Conservation (phyloP, 2,329 filamentous ascomycete genomes). For the Botryotinia calthae region DNA sequence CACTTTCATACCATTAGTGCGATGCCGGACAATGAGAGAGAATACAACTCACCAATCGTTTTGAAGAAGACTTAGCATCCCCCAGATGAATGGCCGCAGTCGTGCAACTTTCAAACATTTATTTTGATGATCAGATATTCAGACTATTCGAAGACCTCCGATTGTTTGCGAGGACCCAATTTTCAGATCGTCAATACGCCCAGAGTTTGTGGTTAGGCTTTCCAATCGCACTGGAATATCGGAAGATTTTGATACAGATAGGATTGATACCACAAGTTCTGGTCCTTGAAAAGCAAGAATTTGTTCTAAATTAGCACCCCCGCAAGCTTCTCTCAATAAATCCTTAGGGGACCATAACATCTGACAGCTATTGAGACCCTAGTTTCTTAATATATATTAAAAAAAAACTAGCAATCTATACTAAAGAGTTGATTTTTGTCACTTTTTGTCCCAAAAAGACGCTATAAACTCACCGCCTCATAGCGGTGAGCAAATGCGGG, state of each 20-base stretch:
- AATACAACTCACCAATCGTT: neutral
- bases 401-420: too few species aligned
- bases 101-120: neutral
- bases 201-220: neutral
- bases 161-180: neutral
- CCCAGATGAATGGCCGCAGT: neutral
- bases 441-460: too few species aligned
- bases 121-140: neutral
- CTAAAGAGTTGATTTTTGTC: too few species aligned
- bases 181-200: conserved; percentile 2
- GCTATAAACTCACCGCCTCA: neutral
- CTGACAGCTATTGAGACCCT: neutral
- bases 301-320: neutral
- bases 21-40: neutral
- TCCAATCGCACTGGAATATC: neutral
- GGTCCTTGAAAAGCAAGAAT: conserved; percentile 1
- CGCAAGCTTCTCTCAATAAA: neutral
- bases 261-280: neutral
- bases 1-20: neutral
- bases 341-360: neutral
- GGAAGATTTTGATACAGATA: neutral
- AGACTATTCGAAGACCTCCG: neutral
- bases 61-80: neutral
- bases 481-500: neutral
- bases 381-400: too few species aligned